Percentiles rank a stretch among this genome's conserved stretches.
These are phyloP conservation scores for Claviceps pazoutovae DNA, from an alignment of 2,329 filamentous ascomycete genomes.

Conservation along the genomic window DNA sequence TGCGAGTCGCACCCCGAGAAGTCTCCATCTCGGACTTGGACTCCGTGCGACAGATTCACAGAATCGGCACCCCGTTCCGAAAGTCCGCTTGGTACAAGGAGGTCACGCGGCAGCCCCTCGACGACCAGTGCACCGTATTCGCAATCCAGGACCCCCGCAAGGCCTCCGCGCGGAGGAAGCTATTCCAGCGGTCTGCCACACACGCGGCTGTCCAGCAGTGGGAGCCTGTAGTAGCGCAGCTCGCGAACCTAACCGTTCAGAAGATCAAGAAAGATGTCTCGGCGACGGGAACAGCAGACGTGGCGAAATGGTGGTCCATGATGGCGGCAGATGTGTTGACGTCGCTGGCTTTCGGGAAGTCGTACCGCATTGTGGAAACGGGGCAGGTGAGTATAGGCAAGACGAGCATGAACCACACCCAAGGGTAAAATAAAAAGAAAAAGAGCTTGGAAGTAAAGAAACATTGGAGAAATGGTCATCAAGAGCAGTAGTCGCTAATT, in stretches of 20 bases:
- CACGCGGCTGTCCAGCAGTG: background rate
- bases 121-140: background rate
- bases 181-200: background rate
- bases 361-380: background rate
- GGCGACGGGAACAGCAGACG: background rate
- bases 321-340: constrained; percentile 1
- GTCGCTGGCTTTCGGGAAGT: background rate
- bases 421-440: background rate
- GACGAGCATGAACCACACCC: background rate
- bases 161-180: background rate
- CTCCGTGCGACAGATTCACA: background rate
- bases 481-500: background rate
- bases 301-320: constrained; percentile 1
- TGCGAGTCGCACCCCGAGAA: background rate
- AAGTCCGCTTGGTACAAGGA: background rate
- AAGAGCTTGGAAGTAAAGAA: background rate
- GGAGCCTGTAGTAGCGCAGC: background rate
- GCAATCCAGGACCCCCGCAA: background rate
- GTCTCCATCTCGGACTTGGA: background rate
- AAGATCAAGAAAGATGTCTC: background rate
- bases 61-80: background rate
- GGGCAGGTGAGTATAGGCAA: background rate
- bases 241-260: background rate
- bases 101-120: background rate
- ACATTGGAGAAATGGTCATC: background rate